A percentile compares a stretch with the other conserved stretches of the same genome.
phyloP scores from a whole-genome alignment of 2,329 filamentous ascomycete species.

The Pseudofabraea citricarpa region DNA sequence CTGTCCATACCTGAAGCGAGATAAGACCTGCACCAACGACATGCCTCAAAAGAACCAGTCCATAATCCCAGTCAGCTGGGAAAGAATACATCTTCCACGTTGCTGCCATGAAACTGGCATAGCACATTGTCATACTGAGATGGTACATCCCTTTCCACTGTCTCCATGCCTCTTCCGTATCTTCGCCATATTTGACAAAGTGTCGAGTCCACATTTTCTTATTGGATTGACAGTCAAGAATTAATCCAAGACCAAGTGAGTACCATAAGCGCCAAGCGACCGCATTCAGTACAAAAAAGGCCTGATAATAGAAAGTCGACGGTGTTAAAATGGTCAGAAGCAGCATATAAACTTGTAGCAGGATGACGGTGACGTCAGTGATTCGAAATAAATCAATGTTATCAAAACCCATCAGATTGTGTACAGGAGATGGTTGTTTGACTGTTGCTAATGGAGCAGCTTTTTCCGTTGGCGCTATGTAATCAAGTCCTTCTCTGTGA shows the following conservation, averaged over 20 bases:
- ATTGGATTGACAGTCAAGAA: constrained; percentile 81
- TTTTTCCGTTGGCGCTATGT: constrained; percentile 7
- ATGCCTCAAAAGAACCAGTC: constrained; percentile 81
- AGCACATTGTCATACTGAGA: constrained; percentile 85
- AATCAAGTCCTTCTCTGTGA: constrained; percentile 29
- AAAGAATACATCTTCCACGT: constrained; percentile 94
- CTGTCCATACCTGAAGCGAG: constrained; percentile 87
- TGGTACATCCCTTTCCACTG: constrained; percentile 98
- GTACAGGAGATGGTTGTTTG: constrained; percentile 61
- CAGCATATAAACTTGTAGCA: constrained; percentile 73
- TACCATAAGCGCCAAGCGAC: constrained; percentile 87
- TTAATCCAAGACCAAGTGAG: constrained; percentile 77
- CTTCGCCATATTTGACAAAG: constrained; percentile 95
- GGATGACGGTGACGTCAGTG: constrained; percentile 74
- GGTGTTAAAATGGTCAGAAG: constrained; percentile 72
- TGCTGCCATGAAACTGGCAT: constrained; percentile 81
- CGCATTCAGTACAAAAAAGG: constrained; percentile 77
- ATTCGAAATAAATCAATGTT: constrained; percentile 88
- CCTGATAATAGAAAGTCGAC: constrained; percentile 68
- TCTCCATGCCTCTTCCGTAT: constrained; percentile 84
- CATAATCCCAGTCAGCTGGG: constrained; percentile 83
- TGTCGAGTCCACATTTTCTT: constrained; percentile 95
- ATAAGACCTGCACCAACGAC: constrained; percentile 78
- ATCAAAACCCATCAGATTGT: constrained; percentile 75
- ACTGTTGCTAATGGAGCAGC: constrained; percentile 34